Conservation (phyloP, 1,284 basidiomycete species). For the Microbotryum silenes-acaulis region DNA sequence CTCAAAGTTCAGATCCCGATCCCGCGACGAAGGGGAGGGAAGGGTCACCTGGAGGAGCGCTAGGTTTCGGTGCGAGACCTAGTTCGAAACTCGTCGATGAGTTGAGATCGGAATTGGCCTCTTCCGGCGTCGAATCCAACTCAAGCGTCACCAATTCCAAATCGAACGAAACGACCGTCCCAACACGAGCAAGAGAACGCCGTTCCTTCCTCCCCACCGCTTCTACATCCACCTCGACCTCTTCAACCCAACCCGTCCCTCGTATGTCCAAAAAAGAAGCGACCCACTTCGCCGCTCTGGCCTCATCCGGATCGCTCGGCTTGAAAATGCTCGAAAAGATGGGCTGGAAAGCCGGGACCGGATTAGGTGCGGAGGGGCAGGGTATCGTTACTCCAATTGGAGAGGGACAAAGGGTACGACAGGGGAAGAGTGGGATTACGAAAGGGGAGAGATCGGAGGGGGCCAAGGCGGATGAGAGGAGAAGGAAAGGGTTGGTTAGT, state of each 20-base stretch:
- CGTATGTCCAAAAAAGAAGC: slow-evolving; percentile 58
- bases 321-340: slow-evolving; percentile 84
- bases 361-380: slow-evolving; percentile 67
- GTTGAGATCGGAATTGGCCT: slow-evolving; percentile 5
- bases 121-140: too few relatives aligned
- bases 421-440: slow-evolving; percentile 21
- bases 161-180: background rate
- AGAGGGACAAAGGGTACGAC: slow-evolving; percentile 32
- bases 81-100: slow-evolving; percentile 6
- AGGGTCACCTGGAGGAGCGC: slow-evolving; percentile 1
- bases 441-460: slow-evolving; percentile 21
- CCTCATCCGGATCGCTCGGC: slow-evolving; percentile 57
- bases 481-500: slow-evolving; percentile 46
- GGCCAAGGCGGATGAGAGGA: slow-evolving; percentile 33
- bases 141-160: background rate
- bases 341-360: slow-evolving; percentile 82
- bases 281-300: slow-evolving; percentile 69
- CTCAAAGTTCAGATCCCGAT: background rate
- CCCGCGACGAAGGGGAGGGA: background rate
- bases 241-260: slow-evolving; percentile 37
- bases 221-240: background rate
- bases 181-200: slow-evolving; percentile 8
- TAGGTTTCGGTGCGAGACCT: slow-evolving; percentile 5
- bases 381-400: slow-evolving; percentile 86
- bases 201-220: slow-evolving; percentile 27